Percentiles rank a stretch among this genome's conserved stretches.
These are phyloP conservation scores for Chlorella sp. DNA, from an alignment of 139 green algal species.

Conservation along the genomic window DNA sequence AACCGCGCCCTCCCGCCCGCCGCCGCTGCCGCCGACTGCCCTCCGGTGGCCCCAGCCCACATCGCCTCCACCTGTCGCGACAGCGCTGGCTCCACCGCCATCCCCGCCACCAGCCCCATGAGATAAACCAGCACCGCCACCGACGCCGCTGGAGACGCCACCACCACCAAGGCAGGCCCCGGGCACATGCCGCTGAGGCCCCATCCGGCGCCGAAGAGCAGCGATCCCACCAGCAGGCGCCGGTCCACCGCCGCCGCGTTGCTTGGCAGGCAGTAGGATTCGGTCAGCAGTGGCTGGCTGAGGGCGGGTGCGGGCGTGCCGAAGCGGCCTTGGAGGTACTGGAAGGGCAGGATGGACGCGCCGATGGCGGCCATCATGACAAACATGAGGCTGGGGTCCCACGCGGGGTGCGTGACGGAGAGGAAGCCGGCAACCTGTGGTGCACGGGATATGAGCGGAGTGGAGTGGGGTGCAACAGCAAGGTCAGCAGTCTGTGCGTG, in stretches of 20 bases:
- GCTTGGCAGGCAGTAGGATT: background rate
- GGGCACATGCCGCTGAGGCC: background rate
- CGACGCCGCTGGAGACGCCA: no score
- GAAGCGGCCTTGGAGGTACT: background rate
- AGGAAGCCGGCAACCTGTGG: background rate
- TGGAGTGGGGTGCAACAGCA: no score
- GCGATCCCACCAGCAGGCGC: background rate
- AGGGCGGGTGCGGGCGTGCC: background rate
- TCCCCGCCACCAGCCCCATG: background rate
- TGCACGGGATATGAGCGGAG: no score
- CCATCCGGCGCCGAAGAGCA: background rate
- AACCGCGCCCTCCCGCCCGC: no score
- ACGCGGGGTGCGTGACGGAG: background rate
- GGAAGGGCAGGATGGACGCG: background rate
- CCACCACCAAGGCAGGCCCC: background rate
- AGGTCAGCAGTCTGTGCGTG: no score
- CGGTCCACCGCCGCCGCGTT: background rate
- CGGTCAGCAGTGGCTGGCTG: background rate
- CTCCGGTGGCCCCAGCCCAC: no score
- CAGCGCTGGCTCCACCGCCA: background rate
- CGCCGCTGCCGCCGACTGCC: no score
- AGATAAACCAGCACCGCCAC: background rate
- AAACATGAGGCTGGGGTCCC: background rate
- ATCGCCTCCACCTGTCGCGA: no score
- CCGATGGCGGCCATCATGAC: background rate